Evolutionary conservation across 768 basidiomycete genomes (phyloP).

Genomic region (Lentinula guzmanii): DNA sequence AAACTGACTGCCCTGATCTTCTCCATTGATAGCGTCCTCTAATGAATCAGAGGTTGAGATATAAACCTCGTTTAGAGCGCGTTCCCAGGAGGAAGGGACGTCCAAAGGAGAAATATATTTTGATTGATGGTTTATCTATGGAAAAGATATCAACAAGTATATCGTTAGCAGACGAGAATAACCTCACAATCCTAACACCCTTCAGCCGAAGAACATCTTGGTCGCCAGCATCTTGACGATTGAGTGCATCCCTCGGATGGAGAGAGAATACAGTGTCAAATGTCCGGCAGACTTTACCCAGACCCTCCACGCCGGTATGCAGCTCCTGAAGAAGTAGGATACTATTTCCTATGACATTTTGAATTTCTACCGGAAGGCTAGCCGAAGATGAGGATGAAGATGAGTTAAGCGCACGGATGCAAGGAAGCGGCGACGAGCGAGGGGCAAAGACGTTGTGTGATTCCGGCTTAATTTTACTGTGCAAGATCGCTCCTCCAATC

Average conservation of each 20-base stretch:
- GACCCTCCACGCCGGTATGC: conserved; percentile 55
- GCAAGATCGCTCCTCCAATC: conserved; percentile 49
- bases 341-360: conserved; percentile 13
- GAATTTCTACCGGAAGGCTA: conserved; percentile 11
- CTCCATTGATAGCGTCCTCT: neutral
- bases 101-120: conserved; percentile 33
- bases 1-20: neutral
- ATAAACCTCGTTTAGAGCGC: conserved; percentile 21
- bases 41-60: conserved; percentile 11
- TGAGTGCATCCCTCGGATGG: conserved; percentile 32
- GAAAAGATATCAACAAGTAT: neutral
- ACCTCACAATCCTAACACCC: conserved; percentile 43
- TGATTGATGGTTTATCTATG: conserved; percentile 27
- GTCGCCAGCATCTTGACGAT: conserved; percentile 9
- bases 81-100: conserved; percentile 31
- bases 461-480: conserved; percentile 23
- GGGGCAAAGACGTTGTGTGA: conserved; percentile 67
- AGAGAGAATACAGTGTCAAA: conserved; percentile 60
- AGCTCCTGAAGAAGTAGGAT: conserved; percentile 55
- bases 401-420: conserved; percentile 21
- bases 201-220: conserved; percentile 37
- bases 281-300: conserved; percentile 55
- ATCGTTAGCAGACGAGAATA: neutral
- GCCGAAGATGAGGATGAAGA: conserved; percentile 8
- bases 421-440: conserved; percentile 70